These are phyloP conservation scores for Garcia nutans DNA, from an alignment of 345 rosid species.

Conservation along the genomic window DNA sequence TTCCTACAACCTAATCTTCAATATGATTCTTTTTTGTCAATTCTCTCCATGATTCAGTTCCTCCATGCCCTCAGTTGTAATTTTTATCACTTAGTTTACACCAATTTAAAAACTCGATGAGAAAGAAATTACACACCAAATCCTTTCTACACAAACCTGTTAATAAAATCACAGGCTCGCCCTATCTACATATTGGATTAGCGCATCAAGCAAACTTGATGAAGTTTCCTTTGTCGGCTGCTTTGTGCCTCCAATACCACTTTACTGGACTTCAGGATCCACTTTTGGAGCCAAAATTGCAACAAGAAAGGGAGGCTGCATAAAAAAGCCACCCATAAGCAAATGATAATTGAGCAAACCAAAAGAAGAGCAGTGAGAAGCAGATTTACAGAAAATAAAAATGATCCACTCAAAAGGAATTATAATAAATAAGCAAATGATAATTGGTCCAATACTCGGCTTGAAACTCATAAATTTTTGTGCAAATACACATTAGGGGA, in stretches of 20 bases:
- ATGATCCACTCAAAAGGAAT: background rate
- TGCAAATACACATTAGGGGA: background rate
- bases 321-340: slow-evolving; percentile 25
- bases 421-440: background rate
- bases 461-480: background rate
- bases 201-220: slow-evolving; percentile 46
- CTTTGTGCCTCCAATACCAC: slow-evolving; percentile 31
- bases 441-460: background rate
- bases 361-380: background rate
- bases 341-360: background rate
- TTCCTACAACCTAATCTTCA: no score
- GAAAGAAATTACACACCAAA: slow-evolving; percentile 15
- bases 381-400: background rate
- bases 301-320: slow-evolving; percentile 83
- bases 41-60: background rate
- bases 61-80: background rate
- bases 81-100: background rate
- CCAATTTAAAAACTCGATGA: slow-evolving; percentile 2
- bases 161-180: slow-evolving; percentile 60
- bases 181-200: slow-evolving; percentile 52
- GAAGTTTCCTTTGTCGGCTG: slow-evolving; percentile 41
- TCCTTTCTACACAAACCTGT: slow-evolving; percentile 47
- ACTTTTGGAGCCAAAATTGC: slow-evolving; percentile 48
- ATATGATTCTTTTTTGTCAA: background rate
- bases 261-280: slow-evolving; percentile 34